A percentile compares a stretch with the other conserved stretches of the same genome.
Conservation (phyloP, 169 alveolate species). For the Eimeria tenella region DNA sequence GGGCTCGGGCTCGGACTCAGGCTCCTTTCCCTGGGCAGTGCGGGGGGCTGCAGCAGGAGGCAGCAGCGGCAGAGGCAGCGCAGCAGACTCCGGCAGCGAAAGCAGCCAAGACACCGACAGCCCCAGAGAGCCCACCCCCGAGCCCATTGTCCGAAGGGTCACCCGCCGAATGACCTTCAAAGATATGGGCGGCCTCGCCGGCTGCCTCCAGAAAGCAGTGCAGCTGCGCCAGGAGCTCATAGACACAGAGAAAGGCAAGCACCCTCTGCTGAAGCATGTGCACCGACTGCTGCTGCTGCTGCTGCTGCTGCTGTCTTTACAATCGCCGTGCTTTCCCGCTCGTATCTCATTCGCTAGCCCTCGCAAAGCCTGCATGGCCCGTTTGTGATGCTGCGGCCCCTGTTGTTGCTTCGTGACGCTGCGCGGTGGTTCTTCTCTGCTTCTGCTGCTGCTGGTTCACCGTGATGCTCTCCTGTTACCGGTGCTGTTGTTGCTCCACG, state of each 20-base stretch:
- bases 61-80: background rate
- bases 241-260: conserved; percentile 24
- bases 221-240: conserved; percentile 18
- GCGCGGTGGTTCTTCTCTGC: background rate
- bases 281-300: background rate
- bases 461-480: background rate
- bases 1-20: background rate
- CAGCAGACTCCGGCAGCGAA: background rate
- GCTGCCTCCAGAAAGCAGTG: conserved; percentile 53
- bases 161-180: conserved; percentile 56
- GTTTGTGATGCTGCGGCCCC: background rate
- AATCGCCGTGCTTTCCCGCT: too few relatives aligned
- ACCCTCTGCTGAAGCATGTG: background rate
- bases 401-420: background rate
- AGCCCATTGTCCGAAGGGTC: conserved; percentile 46
- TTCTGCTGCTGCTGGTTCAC: background rate
- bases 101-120: background rate
- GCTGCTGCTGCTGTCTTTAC: background rate
- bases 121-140: background rate
- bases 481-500: background rate
- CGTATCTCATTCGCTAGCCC: too few relatives aligned
- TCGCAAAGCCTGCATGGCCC: background rate
- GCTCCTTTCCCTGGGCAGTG: background rate
- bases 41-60: background rate
- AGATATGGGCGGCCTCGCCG: conserved; percentile 69